Conservation (phyloP, 2,329 filamentous ascomycete species). For the Pseudogymnoascus sp. region DNA sequence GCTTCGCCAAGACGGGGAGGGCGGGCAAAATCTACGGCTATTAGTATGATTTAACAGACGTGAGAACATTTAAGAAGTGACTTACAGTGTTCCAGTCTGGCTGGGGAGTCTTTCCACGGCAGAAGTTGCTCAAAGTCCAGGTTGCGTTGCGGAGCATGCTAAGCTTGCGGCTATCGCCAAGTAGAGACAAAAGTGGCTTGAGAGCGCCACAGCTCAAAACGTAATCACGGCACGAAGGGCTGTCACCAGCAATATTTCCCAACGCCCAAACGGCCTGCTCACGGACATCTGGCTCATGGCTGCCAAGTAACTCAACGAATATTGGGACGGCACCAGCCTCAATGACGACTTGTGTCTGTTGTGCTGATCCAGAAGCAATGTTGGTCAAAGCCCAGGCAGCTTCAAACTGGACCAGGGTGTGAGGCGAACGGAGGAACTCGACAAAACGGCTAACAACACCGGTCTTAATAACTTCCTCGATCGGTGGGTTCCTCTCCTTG, state of each 20-base stretch:
- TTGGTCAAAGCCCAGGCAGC: slow-evolving; percentile 98
- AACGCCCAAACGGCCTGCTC: slow-evolving; percentile 98
- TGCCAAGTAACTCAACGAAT: slow-evolving; percentile 91
- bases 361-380: slow-evolving; percentile 93
- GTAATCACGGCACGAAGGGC: slow-evolving; percentile 94
- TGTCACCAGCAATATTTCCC: slow-evolving; percentile 97
- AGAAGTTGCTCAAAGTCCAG: slow-evolving; percentile 99
- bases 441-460: slow-evolving; percentile 96
- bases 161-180: slow-evolving; percentile 95
- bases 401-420: slow-evolving; percentile 97
- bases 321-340: slow-evolving; percentile 97
- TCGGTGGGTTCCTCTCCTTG: slow-evolving; percentile 97
- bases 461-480: slow-evolving; percentile 98
- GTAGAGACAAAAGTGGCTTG: slow-evolving; percentile 76
- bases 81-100: slow-evolving; percentile 93
- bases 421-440: slow-evolving; percentile 93
- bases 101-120: slow-evolving; percentile 97
- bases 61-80: slow-evolving; percentile 19
- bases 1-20: slow-evolving; percentile 88
- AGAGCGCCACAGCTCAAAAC: slow-evolving; percentile 86
- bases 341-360: slow-evolving; percentile 97
- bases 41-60: slow-evolving; percentile 20
- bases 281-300: slow-evolving; percentile 93
- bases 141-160: slow-evolving; percentile 99
- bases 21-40: slow-evolving; percentile 74